Conservation (phyloP, 1,284 basidiomycete species). For the Vanrija sp. region DNA sequence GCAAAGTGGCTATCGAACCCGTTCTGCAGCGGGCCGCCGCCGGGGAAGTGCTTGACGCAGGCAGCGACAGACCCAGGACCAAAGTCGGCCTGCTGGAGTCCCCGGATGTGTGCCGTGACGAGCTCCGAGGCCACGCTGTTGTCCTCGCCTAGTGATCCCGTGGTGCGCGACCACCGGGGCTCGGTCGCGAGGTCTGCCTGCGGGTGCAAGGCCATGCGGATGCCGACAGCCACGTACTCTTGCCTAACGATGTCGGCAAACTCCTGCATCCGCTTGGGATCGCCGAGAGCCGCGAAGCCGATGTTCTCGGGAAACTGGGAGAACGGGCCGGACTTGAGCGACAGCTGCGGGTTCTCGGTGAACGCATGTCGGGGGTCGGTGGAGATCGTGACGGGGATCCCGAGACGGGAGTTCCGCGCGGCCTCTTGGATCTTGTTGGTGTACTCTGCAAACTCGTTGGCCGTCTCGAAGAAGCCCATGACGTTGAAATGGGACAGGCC, state of each 20-base stretch:
- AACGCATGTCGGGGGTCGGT: constrained; percentile 19
- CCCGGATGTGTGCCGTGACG: constrained; percentile 5
- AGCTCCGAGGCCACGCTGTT: constrained; percentile 9
- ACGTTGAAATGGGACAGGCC: constrained; percentile 16
- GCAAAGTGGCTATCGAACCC: constrained; percentile 15
- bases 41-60: constrained; percentile 22
- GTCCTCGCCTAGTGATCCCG: constrained; percentile 14
- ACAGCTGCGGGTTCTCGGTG: constrained; percentile 4
- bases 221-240: constrained; percentile 17
- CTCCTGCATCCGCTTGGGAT: constrained; percentile 8
- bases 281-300: constrained; percentile 14
- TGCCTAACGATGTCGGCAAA: constrained; percentile 15
- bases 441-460: constrained; percentile 6
- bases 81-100: constrained; percentile 5
- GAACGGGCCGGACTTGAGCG: constrained; percentile 8
- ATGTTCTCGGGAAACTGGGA: constrained; percentile 18
- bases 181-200: constrained; percentile 17
- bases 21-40: constrained; percentile 9
- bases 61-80: constrained; percentile 7
- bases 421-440: constrained; percentile 8
- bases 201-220: constrained; percentile 14
- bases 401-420: neutral
- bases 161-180: constrained; percentile 12
- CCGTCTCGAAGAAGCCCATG: constrained; percentile 3
- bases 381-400: constrained; percentile 15